phyloP scores from a whole-genome alignment of 345 rosid genomes.

The Arabis hirsuta region DNA sequence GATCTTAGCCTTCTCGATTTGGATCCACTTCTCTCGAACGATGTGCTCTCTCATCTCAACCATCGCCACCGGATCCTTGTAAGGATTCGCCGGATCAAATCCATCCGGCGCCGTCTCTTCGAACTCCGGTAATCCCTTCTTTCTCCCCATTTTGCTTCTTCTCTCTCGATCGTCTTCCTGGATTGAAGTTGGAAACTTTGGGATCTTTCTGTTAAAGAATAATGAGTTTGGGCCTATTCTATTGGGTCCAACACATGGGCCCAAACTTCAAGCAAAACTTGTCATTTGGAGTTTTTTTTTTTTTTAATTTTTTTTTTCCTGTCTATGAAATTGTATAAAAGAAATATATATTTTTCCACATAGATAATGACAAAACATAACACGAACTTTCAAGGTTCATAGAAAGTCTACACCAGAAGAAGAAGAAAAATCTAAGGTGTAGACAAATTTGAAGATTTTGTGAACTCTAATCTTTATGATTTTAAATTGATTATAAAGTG shows the following conservation, averaged over 20 bases:
- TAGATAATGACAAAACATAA: conserved; percentile 31
- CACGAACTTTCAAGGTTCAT: conserved; percentile 21
- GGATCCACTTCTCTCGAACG: conserved; percentile 98
- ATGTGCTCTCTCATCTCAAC: conserved; percentile 97
- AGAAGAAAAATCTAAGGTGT: conserved; percentile 20
- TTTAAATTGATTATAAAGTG: conserved; percentile 10
- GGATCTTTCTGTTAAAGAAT: not conserved
- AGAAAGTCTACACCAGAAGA: conserved; percentile 5
- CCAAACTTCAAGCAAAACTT: not conserved
- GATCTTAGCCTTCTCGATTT: conserved; percentile 98
- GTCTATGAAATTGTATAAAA: not conserved
- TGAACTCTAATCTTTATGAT: conserved; percentile 26
- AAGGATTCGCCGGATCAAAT: conserved; percentile 80
- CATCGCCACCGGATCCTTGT: conserved; percentile 98
- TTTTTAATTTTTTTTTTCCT: not conserved
- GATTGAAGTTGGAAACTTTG: not conserved
- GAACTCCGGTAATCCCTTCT: conserved; percentile 84
- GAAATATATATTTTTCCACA: not conserved
- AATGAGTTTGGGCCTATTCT: conserved; percentile 10
- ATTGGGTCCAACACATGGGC: not conserved
- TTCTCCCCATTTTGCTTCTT: conserved; percentile 77
- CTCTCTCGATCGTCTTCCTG: conserved; percentile 22
- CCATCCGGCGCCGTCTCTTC: conserved; percentile 98
- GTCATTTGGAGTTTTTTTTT: too few species aligned
- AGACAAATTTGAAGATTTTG: conserved; percentile 35